Evolutionary conservation across 192 early-diverging fungal genomes (phyloP).

Genomic region (Chytriomyces sp.): DNA sequence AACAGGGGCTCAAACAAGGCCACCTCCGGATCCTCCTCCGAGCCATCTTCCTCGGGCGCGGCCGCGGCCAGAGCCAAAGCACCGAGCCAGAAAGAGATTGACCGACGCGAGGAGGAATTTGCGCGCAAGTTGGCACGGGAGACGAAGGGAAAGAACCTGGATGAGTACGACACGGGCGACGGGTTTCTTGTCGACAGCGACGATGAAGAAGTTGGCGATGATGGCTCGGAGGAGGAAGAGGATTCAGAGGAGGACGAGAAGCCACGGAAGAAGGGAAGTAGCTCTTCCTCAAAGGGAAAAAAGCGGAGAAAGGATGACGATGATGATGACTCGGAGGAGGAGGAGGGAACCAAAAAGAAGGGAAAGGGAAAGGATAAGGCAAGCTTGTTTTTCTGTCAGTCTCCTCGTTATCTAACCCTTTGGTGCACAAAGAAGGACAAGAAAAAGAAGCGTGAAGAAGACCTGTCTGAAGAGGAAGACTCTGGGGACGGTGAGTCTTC

Average conservation of each 20-base stretch:
- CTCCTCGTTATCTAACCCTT: too few relatives aligned
- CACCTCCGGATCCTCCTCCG: not conserved
- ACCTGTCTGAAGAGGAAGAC: conserved; percentile 35
- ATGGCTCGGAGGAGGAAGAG: conserved; percentile 11
- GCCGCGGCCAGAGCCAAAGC: not conserved
- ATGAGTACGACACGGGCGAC: conserved; percentile 37
- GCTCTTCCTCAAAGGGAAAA: not conserved
- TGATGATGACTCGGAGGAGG: conserved; percentile 21
- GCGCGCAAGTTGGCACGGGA: conserved; percentile 2
- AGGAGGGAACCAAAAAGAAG: conserved; percentile 10
- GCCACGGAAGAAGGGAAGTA: not conserved
- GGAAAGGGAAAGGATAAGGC: conserved; percentile 14
- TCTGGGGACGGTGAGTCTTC: conserved; percentile 46
- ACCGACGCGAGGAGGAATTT: conserved; percentile 17
- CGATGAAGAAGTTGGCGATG: conserved; percentile 38
- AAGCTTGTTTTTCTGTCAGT: not conserved
- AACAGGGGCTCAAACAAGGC: not conserved
- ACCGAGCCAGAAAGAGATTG: conserved; percentile 21
- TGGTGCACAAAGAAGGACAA: conserved; percentile 22
- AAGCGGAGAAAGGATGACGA: conserved; percentile 29
- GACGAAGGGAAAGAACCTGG: conserved; percentile 36
- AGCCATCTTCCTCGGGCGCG: not conserved
- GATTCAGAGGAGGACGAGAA: conserved; percentile 22
- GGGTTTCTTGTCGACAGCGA: conserved; percentile 38
- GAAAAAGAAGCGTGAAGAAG: conserved; percentile 38